Base-by-base conservation (phyloP, 176 grass and related monocot species). In the Eragrostis nindensis region DNA sequence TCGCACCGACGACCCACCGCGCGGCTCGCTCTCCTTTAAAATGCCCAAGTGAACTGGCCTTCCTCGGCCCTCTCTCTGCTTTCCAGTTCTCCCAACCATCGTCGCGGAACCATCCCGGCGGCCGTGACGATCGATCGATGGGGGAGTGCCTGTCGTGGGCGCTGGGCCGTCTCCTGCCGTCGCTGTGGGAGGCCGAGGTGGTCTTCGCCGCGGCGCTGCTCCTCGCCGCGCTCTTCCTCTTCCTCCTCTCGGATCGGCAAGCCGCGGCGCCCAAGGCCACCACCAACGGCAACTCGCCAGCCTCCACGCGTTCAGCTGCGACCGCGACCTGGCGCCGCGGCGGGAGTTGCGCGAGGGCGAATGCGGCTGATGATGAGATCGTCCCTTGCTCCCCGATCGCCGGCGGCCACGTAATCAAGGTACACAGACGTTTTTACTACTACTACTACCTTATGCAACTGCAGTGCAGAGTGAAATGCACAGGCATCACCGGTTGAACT, bases 161-260 rank as follows among this genome's bases (percentile, higher is more conserved):
- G 29, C n/a, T 91, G 80, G 62, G 80, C 18, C 79, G 92, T 40
- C 83, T 94, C 61, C 71, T 94, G 61, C 94, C 94, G 71, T 97
- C 94, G 68, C 80, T 88, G 82, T 89, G 91, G 89, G 94, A 97
- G 88, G 85, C 86, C 61, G 85, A 90, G 76, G 79, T 97, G 27
- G 83, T 89, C 76, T 50, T 94, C 59, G 85, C 89, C 16, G 77
- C 88, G 15, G 81, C 89, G 55, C 71, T 94, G 36, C 43, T 94
- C 49, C 56, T 88, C 39, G 70, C 86, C 18, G 83, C 53, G 30
- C 71, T 88, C 45, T 46, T 97, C 63, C 69, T 91, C 57, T 32
- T 87, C 68, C 80, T 89, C 77, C 13, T 80, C 36, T 43, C 77
- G 55, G 85, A 79, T 22, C 85, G 87, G 32, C 77, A 44, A 6